These are phyloP conservation scores for Boletus sp. DNA, from an alignment of 1,284 basidiomycete genomes.

Conservation along the genomic window DNA sequence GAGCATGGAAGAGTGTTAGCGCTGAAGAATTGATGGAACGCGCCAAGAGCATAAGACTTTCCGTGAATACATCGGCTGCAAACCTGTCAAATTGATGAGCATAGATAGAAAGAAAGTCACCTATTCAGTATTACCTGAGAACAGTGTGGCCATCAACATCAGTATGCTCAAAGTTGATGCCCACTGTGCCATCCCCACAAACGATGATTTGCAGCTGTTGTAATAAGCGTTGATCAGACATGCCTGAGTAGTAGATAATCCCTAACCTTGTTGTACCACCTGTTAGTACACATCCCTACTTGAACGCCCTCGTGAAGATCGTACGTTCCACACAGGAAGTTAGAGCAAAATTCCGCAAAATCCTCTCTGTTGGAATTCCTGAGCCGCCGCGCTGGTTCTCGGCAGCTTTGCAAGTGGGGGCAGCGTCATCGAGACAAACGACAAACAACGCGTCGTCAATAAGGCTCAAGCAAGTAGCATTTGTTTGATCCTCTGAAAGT, in stretches of 20 bases:
- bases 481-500: slow-evolving; percentile 54
- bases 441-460: no score
- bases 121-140: slow-evolving; percentile 55
- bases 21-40: slow-evolving; percentile 93
- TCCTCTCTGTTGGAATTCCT: slow-evolving; percentile 49
- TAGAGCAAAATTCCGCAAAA: slow-evolving; percentile 83
- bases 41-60: slow-evolving; percentile 94
- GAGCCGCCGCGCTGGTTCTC: no score
- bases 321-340: slow-evolving; percentile 96
- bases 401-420: no score
- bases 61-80: slow-evolving; percentile 93
- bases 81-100: slow-evolving; percentile 46
- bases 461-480: no score
- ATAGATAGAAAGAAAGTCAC: neutral
- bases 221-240: neutral
- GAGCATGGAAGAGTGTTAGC: slow-evolving; percentile 91
- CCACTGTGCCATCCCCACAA: slow-evolving; percentile 89
- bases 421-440: no score
- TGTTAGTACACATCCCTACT: slow-evolving; percentile 94
- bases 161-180: slow-evolving; percentile 98
- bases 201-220: slow-evolving; percentile 91
- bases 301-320: slow-evolving; percentile 81
- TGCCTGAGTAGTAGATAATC: neutral
- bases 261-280: slow-evolving; percentile 91
- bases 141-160: slow-evolving; percentile 97